Evolutionary conservation across 1,284 basidiomycete species (phyloP).

Genomic region (Tetrapyrgos nigripes): DNA sequence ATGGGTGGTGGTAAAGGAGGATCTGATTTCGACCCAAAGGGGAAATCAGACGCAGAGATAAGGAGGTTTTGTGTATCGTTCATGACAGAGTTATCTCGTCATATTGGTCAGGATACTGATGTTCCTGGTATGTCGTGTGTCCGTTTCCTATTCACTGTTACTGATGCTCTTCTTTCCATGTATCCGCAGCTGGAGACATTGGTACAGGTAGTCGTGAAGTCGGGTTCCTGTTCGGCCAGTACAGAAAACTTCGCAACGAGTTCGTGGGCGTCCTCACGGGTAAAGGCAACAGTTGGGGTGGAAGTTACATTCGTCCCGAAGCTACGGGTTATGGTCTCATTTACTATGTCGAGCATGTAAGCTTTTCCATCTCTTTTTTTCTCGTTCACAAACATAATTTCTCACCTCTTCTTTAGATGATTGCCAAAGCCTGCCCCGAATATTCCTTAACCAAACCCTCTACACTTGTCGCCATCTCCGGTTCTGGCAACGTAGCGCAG

Average conservation of each 20-base stretch:
- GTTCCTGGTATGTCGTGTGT: constrained; percentile 56
- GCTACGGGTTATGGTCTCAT: constrained; percentile 81
- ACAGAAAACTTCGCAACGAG: constrained; percentile 81
- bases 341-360: constrained; percentile 79
- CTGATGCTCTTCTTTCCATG: neutral
- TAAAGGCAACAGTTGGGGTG: constrained; percentile 79
- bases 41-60: constrained; percentile 81
- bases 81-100: constrained; percentile 77
- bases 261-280: constrained; percentile 82
- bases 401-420: constrained; percentile 46
- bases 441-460: constrained; percentile 47
- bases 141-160: neutral
- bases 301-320: constrained; percentile 76
- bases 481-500: constrained; percentile 78
- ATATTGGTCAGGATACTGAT: constrained; percentile 80
- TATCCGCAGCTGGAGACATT: constrained; percentile 70
- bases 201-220: constrained; percentile 74
- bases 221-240: constrained; percentile 76
- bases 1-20: constrained; percentile 83
- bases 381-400: neutral
- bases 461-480: constrained; percentile 74
- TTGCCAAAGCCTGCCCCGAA: constrained; percentile 54
- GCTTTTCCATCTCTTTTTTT: constrained; percentile 28
- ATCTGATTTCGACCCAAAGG: constrained; percentile 84
- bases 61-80: constrained; percentile 74